These are phyloP conservation scores for Peronosclerospora sorghi DNA, from an alignment of 352 stramenopile species.

Conservation along the genomic window DNA sequence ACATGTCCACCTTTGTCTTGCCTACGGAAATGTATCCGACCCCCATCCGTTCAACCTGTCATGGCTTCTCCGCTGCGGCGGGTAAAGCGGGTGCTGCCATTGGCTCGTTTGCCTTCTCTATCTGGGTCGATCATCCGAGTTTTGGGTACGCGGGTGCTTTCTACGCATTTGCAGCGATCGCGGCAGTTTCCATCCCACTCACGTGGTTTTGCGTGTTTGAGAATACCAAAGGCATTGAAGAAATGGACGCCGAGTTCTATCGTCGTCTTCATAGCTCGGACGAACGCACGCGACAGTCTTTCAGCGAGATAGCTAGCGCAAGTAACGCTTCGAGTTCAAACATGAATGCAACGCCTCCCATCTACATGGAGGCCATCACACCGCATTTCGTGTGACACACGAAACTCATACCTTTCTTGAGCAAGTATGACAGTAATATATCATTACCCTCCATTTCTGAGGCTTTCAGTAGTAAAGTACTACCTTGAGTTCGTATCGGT, in stretches of 20 bases:
- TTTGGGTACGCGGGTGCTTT: slow-evolving; percentile 50
- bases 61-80: slow-evolving; percentile 78
- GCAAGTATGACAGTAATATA: too few species aligned
- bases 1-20: slow-evolving; percentile 84
- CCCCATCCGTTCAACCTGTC: slow-evolving; percentile 75
- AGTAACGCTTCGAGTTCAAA: too few species aligned
- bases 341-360: too few species aligned
- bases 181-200: slow-evolving; percentile 38
- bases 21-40: slow-evolving; percentile 82
- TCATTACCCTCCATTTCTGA: too few species aligned
- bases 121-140: slow-evolving; percentile 46
- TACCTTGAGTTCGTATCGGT: too few species aligned
- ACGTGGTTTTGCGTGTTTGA: slow-evolving; percentile 62
- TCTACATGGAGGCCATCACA: too few species aligned
- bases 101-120: slow-evolving; percentile 51
- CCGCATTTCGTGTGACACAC: too few species aligned
- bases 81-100: slow-evolving; percentile 83
- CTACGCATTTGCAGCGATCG: slow-evolving; percentile 48
- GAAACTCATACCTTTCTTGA: too few species aligned
- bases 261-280: slow-evolving; percentile 22
- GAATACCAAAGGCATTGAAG: slow-evolving; percentile 39
- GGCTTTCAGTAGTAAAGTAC: too few species aligned
- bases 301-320: slow-evolving; percentile 6
- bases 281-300: slow-evolving; percentile 30
- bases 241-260: slow-evolving; percentile 55